phyloP scores from a whole-genome alignment of 179 eudicot species.

The Vitellaria paradoxa region DNA sequence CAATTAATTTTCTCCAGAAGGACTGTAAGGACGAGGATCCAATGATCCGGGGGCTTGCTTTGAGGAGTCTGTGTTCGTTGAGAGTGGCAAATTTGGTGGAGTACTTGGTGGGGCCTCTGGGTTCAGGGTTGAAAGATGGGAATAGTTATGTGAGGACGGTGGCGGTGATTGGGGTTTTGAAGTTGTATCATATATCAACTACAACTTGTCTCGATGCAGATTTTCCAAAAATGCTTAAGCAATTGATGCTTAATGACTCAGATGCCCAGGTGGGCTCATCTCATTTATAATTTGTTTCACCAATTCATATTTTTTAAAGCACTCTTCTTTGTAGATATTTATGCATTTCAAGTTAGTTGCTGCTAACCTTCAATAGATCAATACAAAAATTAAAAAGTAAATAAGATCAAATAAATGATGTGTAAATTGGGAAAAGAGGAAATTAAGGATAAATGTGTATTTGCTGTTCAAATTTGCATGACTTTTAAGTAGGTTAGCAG shows the following conservation, averaged over 20 bases:
- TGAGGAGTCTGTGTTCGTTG: constrained; percentile 91
- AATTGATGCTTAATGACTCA: constrained; percentile 84
- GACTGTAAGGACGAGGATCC: constrained; percentile 98
- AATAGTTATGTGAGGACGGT: constrained; percentile 87
- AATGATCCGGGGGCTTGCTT: constrained; percentile 94
- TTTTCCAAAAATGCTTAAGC: constrained; percentile 73
- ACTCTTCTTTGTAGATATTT: neutral
- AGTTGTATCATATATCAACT: constrained; percentile 90
- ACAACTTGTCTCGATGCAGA: constrained; percentile 89
- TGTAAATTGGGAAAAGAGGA: neutral
- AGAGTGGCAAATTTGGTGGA: constrained; percentile 93
- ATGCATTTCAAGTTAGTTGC: neutral
- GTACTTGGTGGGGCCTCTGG: constrained; percentile 91
- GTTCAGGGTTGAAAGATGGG: constrained; percentile 82
- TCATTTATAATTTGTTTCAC: too few species aligned
- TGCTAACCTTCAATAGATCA: neutral
- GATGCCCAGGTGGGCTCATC: constrained; percentile 73
- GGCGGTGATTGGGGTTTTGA: constrained; percentile 84
- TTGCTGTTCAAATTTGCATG: neutral
- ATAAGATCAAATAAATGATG: neutral
- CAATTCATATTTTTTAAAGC: neutral
- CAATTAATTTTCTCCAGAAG: constrained; percentile 91
- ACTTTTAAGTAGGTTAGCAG: neutral
- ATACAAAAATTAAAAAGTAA: neutral
- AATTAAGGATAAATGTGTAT: neutral